Percentiles rank a stretch among this genome's conserved stretches.
These are phyloP conservation scores for Dryas alaskensis DNA, from an alignment of 306 rosid species.

Conservation along the genomic window DNA sequence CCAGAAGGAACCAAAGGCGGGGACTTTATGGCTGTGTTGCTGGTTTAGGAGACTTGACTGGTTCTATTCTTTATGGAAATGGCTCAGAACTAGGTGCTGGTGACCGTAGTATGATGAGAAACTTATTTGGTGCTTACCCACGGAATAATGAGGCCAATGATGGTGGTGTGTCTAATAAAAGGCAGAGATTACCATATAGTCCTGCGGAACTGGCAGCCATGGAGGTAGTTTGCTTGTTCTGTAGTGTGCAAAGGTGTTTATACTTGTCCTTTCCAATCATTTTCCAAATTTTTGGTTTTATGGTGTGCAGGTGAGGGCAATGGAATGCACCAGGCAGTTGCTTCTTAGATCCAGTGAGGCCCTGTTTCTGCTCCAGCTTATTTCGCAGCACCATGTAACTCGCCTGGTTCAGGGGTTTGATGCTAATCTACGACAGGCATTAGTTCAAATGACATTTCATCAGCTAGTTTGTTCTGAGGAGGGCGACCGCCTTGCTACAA, in stretches of 20 bases:
- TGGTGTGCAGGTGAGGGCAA: slow-evolving; percentile 83
- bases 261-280: slow-evolving; percentile 4
- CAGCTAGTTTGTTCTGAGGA: slow-evolving; percentile 95
- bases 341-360: slow-evolving; percentile 92
- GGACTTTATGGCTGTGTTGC: slow-evolving; percentile 98
- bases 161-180: slow-evolving; percentile 64
- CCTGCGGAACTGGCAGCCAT: slow-evolving; percentile 98
- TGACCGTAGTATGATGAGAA: slow-evolving; percentile 83
- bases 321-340: slow-evolving; percentile 96
- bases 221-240: slow-evolving; percentile 61
- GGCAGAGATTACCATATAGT: slow-evolving; percentile 87
- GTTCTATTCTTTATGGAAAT: slow-evolving; percentile 81
- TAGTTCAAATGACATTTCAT: slow-evolving; percentile 82
- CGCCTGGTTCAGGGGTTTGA: slow-evolving; percentile 88
- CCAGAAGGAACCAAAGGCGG: slow-evolving; percentile 91
- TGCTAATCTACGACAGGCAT: slow-evolving; percentile 50
- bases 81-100: slow-evolving; percentile 76
- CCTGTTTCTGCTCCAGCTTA: slow-evolving; percentile 89
- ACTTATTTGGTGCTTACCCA: slow-evolving; percentile 77
- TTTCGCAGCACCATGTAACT: slow-evolving; percentile 91
- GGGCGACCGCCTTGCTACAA: slow-evolving; percentile 83
- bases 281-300: slow-evolving; percentile 33
- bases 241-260: slow-evolving; percentile 13
- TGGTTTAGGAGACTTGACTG: slow-evolving; percentile 82
- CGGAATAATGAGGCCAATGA: slow-evolving; percentile 69